Base-by-base conservation (phyloP, 345 rosid species). In the Clausena lansium region DNA sequence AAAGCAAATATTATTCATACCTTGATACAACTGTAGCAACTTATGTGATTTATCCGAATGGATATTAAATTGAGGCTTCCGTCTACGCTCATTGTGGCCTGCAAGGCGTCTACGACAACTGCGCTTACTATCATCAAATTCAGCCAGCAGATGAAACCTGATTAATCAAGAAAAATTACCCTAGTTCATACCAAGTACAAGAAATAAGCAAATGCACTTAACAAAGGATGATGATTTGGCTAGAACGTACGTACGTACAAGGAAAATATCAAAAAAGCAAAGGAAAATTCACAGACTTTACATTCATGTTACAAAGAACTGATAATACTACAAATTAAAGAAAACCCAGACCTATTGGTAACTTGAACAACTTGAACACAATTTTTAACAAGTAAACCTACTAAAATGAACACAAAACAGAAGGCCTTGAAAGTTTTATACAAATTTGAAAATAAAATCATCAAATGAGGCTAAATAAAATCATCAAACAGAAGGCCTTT, bases 21-120 rank as follows among this genome's bases (percentile, higher is more conserved):
- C 79, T 80, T 72, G 80, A 80, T 71, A 85, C 36, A 83, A 70
- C n/a, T 72, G 82, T 74, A 80, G 74, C 50, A 77, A 55, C 70
- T 62, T 78, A 2, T 70, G 73, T 2, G 77, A 36, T 65, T 78
- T 81, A 39, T 78, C 70, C 71, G 84, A 73, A 45, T 78, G 71
- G 71, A 77, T 36, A 78, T 79, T 77, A 76, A 81, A 71, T 70
- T 81, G 86, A 67, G 88, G 86, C 70, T 83, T 85, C 74, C 88
- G 81, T 70, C 88, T 73, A 9, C 88, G 82, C 58, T 83, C 84
- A 70, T 85, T 85, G 76, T 85, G 88, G 47, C 86, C 86, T 55
- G 88, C 86, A 58, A 85, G 82, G 70, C 88, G 88, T 74, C 72
- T 85, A 60, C 88, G 85, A 77, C 88, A 85, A 75, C 88, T 85